Conservation (phyloP, 208 protist species). For the Trichomonas gallinae region DNA sequence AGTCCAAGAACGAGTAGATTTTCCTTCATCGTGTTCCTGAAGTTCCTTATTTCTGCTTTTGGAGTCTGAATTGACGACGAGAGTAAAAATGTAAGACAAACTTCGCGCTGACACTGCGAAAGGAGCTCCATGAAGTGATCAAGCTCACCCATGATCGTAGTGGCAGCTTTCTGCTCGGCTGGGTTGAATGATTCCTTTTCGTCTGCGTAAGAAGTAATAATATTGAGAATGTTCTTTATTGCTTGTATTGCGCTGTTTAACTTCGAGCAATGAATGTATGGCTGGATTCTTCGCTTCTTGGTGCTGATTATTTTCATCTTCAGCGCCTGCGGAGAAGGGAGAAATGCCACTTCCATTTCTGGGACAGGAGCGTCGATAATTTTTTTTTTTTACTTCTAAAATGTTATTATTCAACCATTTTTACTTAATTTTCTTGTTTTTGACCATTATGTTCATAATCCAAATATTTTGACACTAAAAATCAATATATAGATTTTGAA, state of each 20-base stretch:
- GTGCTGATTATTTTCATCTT: background rate
- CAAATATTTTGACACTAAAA: too few species aligned
- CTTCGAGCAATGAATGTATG: conserved; percentile 4
- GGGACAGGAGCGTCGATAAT: background rate
- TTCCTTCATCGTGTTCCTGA: background rate
- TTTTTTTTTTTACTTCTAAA: too few species aligned
- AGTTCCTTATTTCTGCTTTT: background rate
- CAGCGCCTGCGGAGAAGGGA: background rate
- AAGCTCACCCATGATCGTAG: background rate
- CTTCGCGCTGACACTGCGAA: background rate
- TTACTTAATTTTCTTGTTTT: too few species aligned
- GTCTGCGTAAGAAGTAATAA: background rate
- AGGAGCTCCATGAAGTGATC: background rate
- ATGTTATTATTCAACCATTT: too few species aligned
- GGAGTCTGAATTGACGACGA: background rate
- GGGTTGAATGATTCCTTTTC: background rate
- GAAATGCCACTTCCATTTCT: background rate
- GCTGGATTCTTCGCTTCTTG: background rate
- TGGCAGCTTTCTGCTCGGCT: background rate
- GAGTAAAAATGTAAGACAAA: background rate
- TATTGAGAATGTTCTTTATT: background rate
- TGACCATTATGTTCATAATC: too few species aligned
- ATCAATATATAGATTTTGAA: too few species aligned
- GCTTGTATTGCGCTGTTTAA: background rate
- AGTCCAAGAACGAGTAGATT: background rate